Conservation (phyloP, 805 yeast species). For the Yarrowia osloensis region DNA sequence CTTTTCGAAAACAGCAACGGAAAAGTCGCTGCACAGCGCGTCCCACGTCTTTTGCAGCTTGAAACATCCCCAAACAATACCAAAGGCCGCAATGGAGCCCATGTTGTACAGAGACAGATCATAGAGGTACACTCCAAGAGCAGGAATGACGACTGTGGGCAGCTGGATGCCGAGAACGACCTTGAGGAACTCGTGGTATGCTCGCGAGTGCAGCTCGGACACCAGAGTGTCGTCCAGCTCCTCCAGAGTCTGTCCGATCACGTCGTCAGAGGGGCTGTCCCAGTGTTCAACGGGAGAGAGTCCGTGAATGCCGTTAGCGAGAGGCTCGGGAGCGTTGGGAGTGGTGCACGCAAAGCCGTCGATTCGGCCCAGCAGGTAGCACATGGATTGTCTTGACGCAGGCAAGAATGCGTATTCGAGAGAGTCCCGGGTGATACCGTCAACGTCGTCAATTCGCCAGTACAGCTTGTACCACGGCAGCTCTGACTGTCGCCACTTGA, state of each 20-base stretch:
- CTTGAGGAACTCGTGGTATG: slow-evolving; percentile 31
- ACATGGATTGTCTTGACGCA: slow-evolving; percentile 37
- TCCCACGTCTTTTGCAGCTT: slow-evolving; percentile 44
- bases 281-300: slow-evolving; percentile 11
- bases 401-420: slow-evolving; percentile 39
- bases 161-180: slow-evolving; percentile 43
- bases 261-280: slow-evolving; percentile 13
- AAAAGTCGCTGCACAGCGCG: slow-evolving; percentile 36
- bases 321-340: slow-evolving; percentile 4
- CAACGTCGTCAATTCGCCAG: slow-evolving; percentile 44
- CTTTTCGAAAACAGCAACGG: slow-evolving; percentile 35
- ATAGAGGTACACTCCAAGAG: slow-evolving; percentile 40
- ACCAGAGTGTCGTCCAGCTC: slow-evolving; percentile 32
- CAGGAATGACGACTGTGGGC: slow-evolving; percentile 41
- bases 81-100: slow-evolving; percentile 44
- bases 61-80: slow-evolving; percentile 43
- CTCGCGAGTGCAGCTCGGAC: slow-evolving; percentile 39
- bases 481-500: slow-evolving; percentile 31
- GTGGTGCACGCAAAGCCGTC: slow-evolving; percentile 34
- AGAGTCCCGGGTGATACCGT: slow-evolving; percentile 35
- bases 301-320: neutral
- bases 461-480: slow-evolving; percentile 46
- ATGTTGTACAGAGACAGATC: slow-evolving; percentile 42
- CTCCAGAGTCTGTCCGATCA: slow-evolving; percentile 28
- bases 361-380: slow-evolving; percentile 42